These are phyloP conservation scores for Rachicladosporium sp. DNA, from an alignment of 2,329 filamentous ascomycete species.

Conservation along the genomic window DNA sequence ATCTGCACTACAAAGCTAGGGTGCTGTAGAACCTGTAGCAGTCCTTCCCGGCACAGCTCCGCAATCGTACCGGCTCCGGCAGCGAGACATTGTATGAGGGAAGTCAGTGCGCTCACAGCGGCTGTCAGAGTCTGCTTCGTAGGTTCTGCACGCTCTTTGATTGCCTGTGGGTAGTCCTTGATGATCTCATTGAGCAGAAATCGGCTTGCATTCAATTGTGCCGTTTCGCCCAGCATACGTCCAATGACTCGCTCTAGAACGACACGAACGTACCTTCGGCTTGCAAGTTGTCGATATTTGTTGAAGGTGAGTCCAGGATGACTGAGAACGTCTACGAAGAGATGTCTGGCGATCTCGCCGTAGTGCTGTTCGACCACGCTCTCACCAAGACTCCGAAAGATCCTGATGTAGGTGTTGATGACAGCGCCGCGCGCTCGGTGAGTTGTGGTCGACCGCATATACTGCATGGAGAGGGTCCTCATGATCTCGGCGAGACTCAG, in stretches of 20 bases:
- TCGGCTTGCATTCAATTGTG: slow-evolving; percentile 71
- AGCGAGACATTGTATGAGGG: slow-evolving; percentile 66
- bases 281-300: slow-evolving; percentile 74
- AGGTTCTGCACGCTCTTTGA: slow-evolving; percentile 79
- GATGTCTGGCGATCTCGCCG: slow-evolving; percentile 63
- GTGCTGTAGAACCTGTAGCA: slow-evolving; percentile 84
- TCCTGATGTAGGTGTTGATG: slow-evolving; percentile 72
- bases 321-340: slow-evolving; percentile 69
- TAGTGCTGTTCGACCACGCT: slow-evolving; percentile 76
- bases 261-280: slow-evolving; percentile 71
- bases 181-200: slow-evolving; percentile 75
- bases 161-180: slow-evolving; percentile 84
- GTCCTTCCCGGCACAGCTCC: slow-evolving; percentile 71
- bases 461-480: slow-evolving; percentile 66
- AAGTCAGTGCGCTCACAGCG: slow-evolving; percentile 64
- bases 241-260: slow-evolving; percentile 77
- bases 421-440: slow-evolving; percentile 74
- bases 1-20: slow-evolving; percentile 94
- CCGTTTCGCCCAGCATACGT: slow-evolving; percentile 74
- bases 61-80: slow-evolving; percentile 70
- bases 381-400: slow-evolving; percentile 68
- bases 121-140: slow-evolving; percentile 74
- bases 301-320: slow-evolving; percentile 66
- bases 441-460: slow-evolving; percentile 63
- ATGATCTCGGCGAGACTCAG: slow-evolving; percentile 69